Evolutionary conservation across 768 basidiomycete genomes (phyloP), one percentile per base, ranked within the genome.

Genomic region (Suillus variegatus): DNA sequence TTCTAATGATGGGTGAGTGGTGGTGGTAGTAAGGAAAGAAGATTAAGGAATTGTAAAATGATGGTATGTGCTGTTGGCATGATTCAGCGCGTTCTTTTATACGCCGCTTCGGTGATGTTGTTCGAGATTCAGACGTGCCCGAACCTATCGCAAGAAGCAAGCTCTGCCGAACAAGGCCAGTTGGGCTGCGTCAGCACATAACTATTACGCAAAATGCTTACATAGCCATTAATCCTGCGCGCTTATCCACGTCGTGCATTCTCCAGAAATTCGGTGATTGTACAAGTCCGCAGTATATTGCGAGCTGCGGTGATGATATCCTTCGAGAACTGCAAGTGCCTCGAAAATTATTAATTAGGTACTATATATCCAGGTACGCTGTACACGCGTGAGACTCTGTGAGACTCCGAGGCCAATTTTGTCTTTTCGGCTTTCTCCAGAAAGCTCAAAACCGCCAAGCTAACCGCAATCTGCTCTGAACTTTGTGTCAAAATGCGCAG

Each of bases 401-500:
- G 51, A 52, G 51, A 52, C 16, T 52, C 16, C 4, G 28, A 9
- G 16, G 14, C 14, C 16, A 28, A 2, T 32, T 32, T 32, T 32
- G 32, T 32, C 32, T 54, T 35, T 54, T 54, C 52, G 54, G 54
- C 52, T 20, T 20, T 35, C 5, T 20, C 60, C 60, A 61, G 35
- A 28, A 22, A 22, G 22, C 46, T 47, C n/a, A 47, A 47, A 47
- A 47, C 46, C 5, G 12, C 10, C 46, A n/a, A 22, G 10, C n/a
- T 47, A 47, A 9, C 20, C 3, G 32, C 32, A 12, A 49, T 49
- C 49, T 38, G 25, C 38, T 25, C 38, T 40, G 12, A 56, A n/a
- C 14, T 9, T 16, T 32, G 32, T 35, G 2, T 35, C 32, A 20
- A 25, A 28, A 63, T 63, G 62, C 54, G 62, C 87, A n/a, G 81